Evolutionary conservation across 345 rosid species (phyloP).

Genomic region (Eucalyptus cladocalyx): DNA sequence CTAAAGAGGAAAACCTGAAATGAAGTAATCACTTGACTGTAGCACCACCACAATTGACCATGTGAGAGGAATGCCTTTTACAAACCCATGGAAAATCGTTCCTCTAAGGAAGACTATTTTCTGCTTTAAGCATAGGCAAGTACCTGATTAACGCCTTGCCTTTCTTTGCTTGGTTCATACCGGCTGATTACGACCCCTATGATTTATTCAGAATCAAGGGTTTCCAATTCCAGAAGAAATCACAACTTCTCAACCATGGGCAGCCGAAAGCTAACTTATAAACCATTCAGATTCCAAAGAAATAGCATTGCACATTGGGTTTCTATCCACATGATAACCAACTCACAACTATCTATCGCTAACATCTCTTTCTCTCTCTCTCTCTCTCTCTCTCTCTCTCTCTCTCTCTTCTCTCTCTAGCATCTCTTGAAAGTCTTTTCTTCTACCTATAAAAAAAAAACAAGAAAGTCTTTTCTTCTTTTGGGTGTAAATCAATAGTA

Average conservation of each 20-base stretch:
- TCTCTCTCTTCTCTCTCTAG: not conserved
- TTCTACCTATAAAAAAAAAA: not conserved
- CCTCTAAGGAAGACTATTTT: not conserved
- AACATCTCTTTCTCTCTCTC: not conserved
- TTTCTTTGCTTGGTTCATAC: not conserved
- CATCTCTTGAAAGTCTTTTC: not conserved
- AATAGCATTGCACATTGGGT: not conserved
- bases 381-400: not conserved
- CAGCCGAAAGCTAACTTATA: conserved; percentile 9
- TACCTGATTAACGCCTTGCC: not conserved
- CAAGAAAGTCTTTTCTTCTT: not conserved
- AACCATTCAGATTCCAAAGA: conserved; percentile 6
- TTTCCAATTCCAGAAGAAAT: conserved; percentile 4
- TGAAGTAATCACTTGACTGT: not conserved
- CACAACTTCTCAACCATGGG: conserved; percentile 17
- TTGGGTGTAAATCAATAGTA: not conserved
- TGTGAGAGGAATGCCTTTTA: not conserved
- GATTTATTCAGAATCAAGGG: not conserved
- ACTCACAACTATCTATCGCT: not conserved
- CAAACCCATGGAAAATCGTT: not conserved
- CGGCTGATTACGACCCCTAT: not conserved
- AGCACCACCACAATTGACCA: not conserved
- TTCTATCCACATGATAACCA: not conserved
- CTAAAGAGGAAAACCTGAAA: not conserved
- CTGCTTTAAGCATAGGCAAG: not conserved